Conservation (phyloP, 73 alveolate species). For the Paramecium caudatum region DNA sequence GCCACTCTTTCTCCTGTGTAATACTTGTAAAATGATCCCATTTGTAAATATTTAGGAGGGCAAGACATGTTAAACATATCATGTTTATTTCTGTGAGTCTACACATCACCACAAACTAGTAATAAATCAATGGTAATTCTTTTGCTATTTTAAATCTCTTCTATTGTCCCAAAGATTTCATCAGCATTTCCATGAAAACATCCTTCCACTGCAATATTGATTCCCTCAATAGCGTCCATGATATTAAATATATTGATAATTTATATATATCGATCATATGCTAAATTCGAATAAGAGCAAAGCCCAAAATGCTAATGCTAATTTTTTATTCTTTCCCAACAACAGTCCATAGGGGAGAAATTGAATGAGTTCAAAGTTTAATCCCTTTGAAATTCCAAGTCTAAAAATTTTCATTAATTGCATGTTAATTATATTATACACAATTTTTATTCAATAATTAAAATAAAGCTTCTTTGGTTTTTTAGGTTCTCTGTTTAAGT, state of each 20-base stretch:
- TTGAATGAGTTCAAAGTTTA: not conserved
- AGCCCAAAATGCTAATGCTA: constrained; percentile 7
- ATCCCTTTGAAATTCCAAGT: constrained; percentile 21
- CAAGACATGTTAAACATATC: constrained; percentile 84
- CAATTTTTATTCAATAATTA: not conserved
- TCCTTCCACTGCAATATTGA: constrained; percentile 85
- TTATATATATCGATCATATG: not conserved
- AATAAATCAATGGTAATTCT: constrained; percentile 79
- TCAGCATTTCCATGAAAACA: constrained; percentile 88
- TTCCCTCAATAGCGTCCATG: constrained; percentile 15
- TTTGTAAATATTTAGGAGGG: constrained; percentile 83
- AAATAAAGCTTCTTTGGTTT: constrained; percentile 21
- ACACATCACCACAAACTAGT: constrained; percentile 88
- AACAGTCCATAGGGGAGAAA: constrained; percentile 7
- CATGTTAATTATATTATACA: not conserved
- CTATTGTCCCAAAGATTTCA: constrained; percentile 71
- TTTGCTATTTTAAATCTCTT: constrained; percentile 74
- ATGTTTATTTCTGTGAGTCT: constrained; percentile 80
- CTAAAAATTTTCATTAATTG: constrained; percentile 27
- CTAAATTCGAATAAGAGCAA: not conserved
- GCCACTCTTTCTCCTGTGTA: constrained; percentile 81
- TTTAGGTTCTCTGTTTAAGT: not conserved
- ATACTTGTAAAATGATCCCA: constrained; percentile 83
- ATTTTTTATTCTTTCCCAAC: not conserved
- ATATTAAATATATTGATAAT: not conserved